Conservation (phyloP, 1,284 basidiomycete genomes). For the Cryptococcus amylolentus region DNA sequence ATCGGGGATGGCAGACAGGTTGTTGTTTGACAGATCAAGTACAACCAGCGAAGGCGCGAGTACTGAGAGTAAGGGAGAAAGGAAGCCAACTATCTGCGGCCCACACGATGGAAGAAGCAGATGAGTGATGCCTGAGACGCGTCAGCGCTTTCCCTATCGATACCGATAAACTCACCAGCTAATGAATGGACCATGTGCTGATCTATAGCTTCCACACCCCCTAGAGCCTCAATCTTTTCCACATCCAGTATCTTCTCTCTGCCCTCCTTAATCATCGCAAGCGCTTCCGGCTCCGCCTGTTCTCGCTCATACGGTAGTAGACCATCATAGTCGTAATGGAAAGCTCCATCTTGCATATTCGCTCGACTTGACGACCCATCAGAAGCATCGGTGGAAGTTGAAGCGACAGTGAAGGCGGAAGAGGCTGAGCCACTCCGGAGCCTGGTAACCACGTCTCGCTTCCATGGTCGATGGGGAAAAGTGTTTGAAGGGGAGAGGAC, state of each 20-base stretch:
- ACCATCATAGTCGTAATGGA: slow-evolving; percentile 17
- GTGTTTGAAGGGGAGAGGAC: slow-evolving; percentile 16
- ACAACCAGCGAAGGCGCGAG: slow-evolving; percentile 75
- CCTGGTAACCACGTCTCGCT: slow-evolving; percentile 25
- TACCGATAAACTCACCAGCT: slow-evolving; percentile 22
- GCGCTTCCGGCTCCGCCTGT: slow-evolving; percentile 29
- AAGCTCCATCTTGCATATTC: slow-evolving; percentile 5
- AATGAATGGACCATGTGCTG: slow-evolving; percentile 28
- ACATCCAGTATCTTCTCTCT: slow-evolving; percentile 39
- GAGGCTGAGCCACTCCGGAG: slow-evolving; percentile 37
- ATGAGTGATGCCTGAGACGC: slow-evolving; percentile 73
- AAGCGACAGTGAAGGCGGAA: slow-evolving; percentile 29
- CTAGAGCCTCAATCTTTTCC: slow-evolving; percentile 38
- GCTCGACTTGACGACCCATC: slow-evolving; percentile 19
- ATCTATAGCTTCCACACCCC: slow-evolving; percentile 33
- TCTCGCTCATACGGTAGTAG: slow-evolving; percentile 26
- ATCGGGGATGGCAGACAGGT: slow-evolving; percentile 73
- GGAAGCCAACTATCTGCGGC: slow-evolving; percentile 65
- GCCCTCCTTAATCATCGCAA: slow-evolving; percentile 44
- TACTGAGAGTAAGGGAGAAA: slow-evolving; percentile 64
- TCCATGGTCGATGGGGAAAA: slow-evolving; percentile 35
- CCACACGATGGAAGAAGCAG: slow-evolving; percentile 72
- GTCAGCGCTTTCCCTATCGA: slow-evolving; percentile 5
- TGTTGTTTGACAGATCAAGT: slow-evolving; percentile 84
- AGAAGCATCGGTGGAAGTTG: slow-evolving; percentile 20